A percentile compares a stretch with the other conserved stretches of the same genome.
phyloP scores from a whole-genome alignment of 805 yeast species.

The Candida tibetensis region DNA sequence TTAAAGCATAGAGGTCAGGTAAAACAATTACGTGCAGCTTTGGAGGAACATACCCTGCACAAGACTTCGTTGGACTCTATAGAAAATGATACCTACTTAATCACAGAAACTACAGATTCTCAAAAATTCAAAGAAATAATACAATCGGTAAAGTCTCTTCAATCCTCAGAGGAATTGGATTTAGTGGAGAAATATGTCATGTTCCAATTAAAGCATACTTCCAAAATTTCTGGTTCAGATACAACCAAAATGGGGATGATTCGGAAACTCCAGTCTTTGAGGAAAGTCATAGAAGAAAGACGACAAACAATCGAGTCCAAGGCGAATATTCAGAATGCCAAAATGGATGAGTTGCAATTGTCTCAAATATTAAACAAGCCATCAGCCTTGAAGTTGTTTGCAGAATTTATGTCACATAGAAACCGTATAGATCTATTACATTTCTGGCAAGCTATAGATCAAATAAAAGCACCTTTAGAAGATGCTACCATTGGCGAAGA shows the following conservation, averaged over 20 bases:
- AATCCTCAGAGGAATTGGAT: constrained; percentile 9
- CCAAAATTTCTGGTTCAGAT: constrained; percentile 3
- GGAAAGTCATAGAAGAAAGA: constrained; percentile 2
- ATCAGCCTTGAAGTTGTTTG: constrained; percentile 32
- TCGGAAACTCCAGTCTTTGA: constrained; percentile 7
- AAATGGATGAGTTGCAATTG: constrained; percentile 25
- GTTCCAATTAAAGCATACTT: constrained; percentile 7
- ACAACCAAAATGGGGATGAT: constrained; percentile 7
- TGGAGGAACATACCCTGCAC: constrained; percentile 57
- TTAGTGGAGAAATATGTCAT: constrained; percentile 7
- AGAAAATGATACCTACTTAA: constrained; percentile 4
- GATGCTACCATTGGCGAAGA: constrained; percentile 34
- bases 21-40: constrained; percentile 62
- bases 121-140: constrained; percentile 4
- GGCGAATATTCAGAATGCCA: background rate
- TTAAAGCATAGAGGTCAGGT: constrained; percentile 76
- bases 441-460: constrained; percentile 66
- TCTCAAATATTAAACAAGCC: constrained; percentile 48
- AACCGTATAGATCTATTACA: constrained; percentile 41
- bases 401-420: constrained; percentile 18
- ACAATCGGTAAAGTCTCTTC: background rate
- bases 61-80: background rate
- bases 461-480: constrained; percentile 70
- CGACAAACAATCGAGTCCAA: background rate
- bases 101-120: constrained; percentile 9